A percentile compares a stretch with the other conserved stretches of the same genome.
phyloP scores from a whole-genome alignment of 1,139 yeast species.

The Kodamaea alishanica region DNA sequence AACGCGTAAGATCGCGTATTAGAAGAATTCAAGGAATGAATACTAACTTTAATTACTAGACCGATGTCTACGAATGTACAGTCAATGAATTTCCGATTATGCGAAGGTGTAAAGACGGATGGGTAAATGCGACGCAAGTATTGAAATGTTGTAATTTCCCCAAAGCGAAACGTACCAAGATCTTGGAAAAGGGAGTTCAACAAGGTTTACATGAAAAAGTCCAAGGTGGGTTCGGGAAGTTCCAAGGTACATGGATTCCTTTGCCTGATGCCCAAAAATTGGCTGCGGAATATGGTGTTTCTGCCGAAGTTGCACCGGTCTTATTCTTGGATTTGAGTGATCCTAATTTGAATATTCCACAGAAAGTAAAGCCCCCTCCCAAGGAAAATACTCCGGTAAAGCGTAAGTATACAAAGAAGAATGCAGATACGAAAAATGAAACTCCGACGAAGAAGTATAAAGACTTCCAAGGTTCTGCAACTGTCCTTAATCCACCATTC shows the following conservation, averaged over 20 bases:
- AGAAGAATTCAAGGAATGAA: neutral
- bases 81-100: constrained; percentile 83
- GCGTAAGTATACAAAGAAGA: constrained; percentile 40
- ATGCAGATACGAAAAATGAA: constrained; percentile 29
- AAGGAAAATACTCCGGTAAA: constrained; percentile 46
- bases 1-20: neutral
- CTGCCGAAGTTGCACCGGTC: constrained; percentile 54
- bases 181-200: constrained; percentile 87
- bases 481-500: constrained; percentile 10
- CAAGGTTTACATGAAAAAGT: constrained; percentile 85
- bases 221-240: constrained; percentile 96
- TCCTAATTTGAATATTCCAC: constrained; percentile 44
- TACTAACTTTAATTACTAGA: constrained; percentile 11
- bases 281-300: constrained; percentile 51
- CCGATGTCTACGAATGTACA: constrained; percentile 80
- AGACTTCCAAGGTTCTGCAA: constrained; percentile 7
- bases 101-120: constrained; percentile 86
- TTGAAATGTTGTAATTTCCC: constrained; percentile 92
- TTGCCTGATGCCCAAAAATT: constrained; percentile 53
- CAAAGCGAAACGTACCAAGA: constrained; percentile 88
- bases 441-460: constrained; percentile 38
- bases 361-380: constrained; percentile 42
- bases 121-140: constrained; percentile 98
- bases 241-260: constrained; percentile 98
- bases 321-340: constrained; percentile 47